Conservation (phyloP, 73 alveolate genomes). For the Effrenium voratum region DNA sequence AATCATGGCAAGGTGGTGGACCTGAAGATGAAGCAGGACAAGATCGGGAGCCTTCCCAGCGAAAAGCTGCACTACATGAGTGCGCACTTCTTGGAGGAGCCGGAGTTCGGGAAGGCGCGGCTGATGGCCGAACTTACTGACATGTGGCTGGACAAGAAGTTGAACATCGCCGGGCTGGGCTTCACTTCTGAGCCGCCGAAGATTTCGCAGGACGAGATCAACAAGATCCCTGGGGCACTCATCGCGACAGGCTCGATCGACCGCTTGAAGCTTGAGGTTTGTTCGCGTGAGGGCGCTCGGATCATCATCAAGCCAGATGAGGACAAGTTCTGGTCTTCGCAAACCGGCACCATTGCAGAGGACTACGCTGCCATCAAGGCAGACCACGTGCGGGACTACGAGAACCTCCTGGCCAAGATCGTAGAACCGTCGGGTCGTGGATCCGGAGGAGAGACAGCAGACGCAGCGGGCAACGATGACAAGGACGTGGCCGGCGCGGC, state of each 20-base stretch:
- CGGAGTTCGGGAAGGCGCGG: neutral
- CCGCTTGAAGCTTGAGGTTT: neutral
- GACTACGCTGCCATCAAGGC: neutral
- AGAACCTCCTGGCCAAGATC: neutral
- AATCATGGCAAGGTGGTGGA: neutral
- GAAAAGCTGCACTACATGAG: constrained; percentile 1
- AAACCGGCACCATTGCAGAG: neutral
- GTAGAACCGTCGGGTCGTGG: neutral
- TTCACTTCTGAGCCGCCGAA: neutral
- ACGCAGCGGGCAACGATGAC: neutral
- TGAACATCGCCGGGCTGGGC: neutral
- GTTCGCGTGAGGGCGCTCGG: neutral
- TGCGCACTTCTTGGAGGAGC: neutral
- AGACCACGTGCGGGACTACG: neutral
- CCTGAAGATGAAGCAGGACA: neutral
- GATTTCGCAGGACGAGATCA: neutral
- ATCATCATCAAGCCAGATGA: constrained; percentile 17
- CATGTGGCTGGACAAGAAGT: constrained; percentile 7
- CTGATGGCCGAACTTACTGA: neutral
- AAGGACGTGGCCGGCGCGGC: no score
- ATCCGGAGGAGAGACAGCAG: neutral
- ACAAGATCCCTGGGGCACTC: neutral
- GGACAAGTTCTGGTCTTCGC: neutral
- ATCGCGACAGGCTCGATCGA: neutral
- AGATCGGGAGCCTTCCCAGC: neutral